phyloP scores from a whole-genome alignment of 768 basidiomycete species.

The Lentinula sp. region DNA sequence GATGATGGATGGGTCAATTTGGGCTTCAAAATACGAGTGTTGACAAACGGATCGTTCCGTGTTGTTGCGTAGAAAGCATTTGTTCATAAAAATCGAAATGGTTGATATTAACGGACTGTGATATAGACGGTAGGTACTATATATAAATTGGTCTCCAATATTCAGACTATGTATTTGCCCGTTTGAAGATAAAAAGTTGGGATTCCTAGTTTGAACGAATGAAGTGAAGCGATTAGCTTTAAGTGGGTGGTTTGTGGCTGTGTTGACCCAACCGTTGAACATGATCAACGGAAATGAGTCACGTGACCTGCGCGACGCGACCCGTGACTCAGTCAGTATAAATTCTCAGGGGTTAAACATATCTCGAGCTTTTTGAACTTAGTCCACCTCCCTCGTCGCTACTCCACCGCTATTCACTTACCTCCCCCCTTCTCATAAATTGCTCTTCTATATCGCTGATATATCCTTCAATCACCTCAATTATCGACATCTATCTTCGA shows the following conservation, averaged over 20 bases:
- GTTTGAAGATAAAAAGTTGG: too few species aligned
- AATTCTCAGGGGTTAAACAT: background rate
- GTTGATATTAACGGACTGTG: background rate
- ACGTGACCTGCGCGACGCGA: background rate
- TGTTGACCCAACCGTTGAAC: background rate
- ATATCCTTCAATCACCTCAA: background rate
- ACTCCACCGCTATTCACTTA: background rate
- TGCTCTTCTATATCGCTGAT: background rate
- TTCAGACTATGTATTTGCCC: background rate
- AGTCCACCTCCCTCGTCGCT: background rate
- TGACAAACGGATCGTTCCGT: constrained; percentile 64
- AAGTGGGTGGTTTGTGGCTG: background rate
- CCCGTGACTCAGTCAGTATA: background rate
- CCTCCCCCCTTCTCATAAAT: background rate
- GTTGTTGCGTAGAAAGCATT: constrained; percentile 8
- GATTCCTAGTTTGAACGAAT: too few species aligned
- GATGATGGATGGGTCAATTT: constrained; percentile 42
- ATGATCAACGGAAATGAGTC: background rate
- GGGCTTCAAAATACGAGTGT: constrained; percentile 38
- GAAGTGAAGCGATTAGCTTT: background rate
- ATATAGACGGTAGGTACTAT: too few species aligned
- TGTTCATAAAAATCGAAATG: background rate
- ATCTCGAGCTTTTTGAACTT: background rate
- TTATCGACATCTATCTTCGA: background rate
- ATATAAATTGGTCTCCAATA: too few species aligned